These are phyloP conservation scores for Kazachstania taianensis DNA, from an alignment of 805 yeast species.

Conservation along the genomic window DNA sequence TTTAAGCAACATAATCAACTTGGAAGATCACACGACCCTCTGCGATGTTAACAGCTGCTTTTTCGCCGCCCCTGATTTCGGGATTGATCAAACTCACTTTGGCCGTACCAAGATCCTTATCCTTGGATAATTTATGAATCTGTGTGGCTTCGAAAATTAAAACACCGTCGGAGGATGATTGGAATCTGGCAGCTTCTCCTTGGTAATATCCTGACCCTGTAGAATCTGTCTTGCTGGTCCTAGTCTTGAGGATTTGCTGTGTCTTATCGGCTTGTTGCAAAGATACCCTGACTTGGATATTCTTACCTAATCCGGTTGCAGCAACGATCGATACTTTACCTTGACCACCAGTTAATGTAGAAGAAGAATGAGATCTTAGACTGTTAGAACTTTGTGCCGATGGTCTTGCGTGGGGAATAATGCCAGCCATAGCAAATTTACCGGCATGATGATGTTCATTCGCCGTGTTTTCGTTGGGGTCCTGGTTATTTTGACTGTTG, in stretches of 20 bases:
- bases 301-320: constrained; percentile 34
- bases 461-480: no score
- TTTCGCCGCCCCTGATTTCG: constrained; percentile 24
- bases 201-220: constrained; percentile 43
- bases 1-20: constrained; percentile 12
- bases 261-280: constrained; percentile 36
- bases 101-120: constrained; percentile 51
- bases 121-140: constrained; percentile 67
- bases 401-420: not conserved
- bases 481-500: no score
- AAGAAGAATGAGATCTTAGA: constrained; percentile 1
- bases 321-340: constrained; percentile 38
- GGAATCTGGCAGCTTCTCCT: constrained; percentile 53
- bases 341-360: not conserved
- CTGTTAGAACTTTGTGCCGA: not conserved
- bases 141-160: constrained; percentile 52
- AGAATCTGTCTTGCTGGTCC: constrained; percentile 39
- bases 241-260: constrained; percentile 58
- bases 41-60: constrained; percentile 23
- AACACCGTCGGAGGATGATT: constrained; percentile 50
- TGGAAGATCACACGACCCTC: constrained; percentile 25
- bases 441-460: not conserved
- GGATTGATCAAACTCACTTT: constrained; percentile 41
- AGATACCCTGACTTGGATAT: constrained; percentile 44
- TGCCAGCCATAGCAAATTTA: not conserved